These are phyloP conservation scores for Globisporangium nunn DNA, from an alignment of 352 stramenopile species.

Conservation along the genomic window DNA sequence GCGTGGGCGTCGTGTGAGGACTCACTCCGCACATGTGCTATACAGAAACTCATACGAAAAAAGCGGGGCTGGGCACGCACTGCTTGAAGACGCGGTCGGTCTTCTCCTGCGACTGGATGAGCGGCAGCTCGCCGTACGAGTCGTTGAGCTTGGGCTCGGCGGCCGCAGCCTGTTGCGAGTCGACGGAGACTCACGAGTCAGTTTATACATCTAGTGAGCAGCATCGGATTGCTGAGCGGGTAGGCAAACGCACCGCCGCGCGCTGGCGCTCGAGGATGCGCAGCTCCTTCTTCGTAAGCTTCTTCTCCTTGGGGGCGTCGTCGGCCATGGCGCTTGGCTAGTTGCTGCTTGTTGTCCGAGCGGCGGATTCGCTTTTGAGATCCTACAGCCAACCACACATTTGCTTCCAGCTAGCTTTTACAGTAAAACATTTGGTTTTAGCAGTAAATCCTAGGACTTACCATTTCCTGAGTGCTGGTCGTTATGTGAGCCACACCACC, in stretches of 20 bases:
- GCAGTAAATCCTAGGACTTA: too few species aligned
- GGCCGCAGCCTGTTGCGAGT: constrained; percentile 26
- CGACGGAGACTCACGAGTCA: neutral
- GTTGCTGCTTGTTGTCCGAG: neutral
- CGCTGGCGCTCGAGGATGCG: constrained; percentile 85
- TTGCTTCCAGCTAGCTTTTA: too few species aligned
- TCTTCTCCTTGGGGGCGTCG: constrained; percentile 63
- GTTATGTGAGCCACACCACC: neutral
- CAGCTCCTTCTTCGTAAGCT: constrained; percentile 88
- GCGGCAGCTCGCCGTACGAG: constrained; percentile 82
- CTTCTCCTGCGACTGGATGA: constrained; percentile 87
- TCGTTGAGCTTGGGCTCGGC: constrained; percentile 70
- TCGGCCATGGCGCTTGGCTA: constrained; percentile 34
- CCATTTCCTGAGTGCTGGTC: neutral
- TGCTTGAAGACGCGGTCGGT: constrained; percentile 64
- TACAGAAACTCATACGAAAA: neutral
- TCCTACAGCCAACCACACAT: neutral
- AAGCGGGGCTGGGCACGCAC: constrained; percentile 23
- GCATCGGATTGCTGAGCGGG: neutral
- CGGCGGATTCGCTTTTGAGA: constrained; percentile 8
- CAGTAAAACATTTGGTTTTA: too few species aligned
- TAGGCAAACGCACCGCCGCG: constrained; percentile 36
- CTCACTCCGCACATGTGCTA: too few species aligned
- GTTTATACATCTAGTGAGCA: neutral
- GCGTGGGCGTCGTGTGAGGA: neutral